Percentiles rank a stretch among this genome's conserved stretches.
Conservation (phyloP, 23 red algal genomes). For the Gracilaria caudata region DNA sequence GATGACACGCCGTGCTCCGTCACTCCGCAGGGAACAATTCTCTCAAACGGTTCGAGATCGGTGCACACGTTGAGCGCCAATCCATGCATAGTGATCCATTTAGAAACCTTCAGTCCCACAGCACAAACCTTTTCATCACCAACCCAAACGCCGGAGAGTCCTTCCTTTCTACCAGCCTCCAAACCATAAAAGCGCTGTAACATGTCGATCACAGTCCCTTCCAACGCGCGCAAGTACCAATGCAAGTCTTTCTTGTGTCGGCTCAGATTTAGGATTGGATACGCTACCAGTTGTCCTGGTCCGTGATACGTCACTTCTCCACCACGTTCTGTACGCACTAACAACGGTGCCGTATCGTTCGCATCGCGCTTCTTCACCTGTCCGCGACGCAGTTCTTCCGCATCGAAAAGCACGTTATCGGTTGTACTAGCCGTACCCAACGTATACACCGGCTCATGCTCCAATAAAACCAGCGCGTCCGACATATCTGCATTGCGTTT, state of each 20-base stretch:
- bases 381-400: conserved; percentile 28
- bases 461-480: conserved; percentile 63
- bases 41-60: conserved; percentile 56
- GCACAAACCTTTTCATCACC: conserved; percentile 80
- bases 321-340: conserved; percentile 87
- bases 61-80: conserved; percentile 86
- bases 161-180: conserved; percentile 53
- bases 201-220: conserved; percentile 73
- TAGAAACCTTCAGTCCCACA: conserved; percentile 83
- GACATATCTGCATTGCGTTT: conserved; percentile 1
- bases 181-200: conserved; percentile 29
- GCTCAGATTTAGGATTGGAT: conserved; percentile 83
- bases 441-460: conserved; percentile 93
- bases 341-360: neutral
- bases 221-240: conserved; percentile 85
- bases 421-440: conserved; percentile 75
- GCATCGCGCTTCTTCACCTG: neutral
- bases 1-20: conserved; percentile 55
- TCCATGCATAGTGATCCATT: conserved; percentile 93
- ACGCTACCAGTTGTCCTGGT: conserved; percentile 86
- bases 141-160: conserved; percentile 88
- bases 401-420: conserved; percentile 64
- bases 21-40: conserved; percentile 86
- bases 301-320: conserved; percentile 97
- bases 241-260: conserved; percentile 74